Conservation (phyloP, 2,329 filamentous ascomycete genomes). For the Teratosphaeria epicoccoides region DNA sequence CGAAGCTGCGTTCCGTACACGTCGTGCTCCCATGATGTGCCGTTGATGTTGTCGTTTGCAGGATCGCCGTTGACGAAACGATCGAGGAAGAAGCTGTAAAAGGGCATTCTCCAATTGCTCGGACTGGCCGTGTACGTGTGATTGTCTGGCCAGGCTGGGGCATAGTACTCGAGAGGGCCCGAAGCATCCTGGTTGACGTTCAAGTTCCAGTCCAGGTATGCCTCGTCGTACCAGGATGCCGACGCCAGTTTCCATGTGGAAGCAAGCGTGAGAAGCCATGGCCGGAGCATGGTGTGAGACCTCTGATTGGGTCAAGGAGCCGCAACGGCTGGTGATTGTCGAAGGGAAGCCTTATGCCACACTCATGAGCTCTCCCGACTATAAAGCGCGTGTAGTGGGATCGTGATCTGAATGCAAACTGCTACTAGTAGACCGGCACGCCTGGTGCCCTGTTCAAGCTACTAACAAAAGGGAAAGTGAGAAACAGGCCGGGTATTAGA, state of each 20-base stretch:
- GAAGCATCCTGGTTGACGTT: conserved; percentile 49
- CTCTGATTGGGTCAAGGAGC: conserved; percentile 5
- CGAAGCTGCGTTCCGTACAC: conserved; percentile 49
- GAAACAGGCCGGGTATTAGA: not conserved
- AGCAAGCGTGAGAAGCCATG: conserved; percentile 14
- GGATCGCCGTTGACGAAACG: conserved; percentile 56
- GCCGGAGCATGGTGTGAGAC: conserved; percentile 14
- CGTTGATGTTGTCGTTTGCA: conserved; percentile 51
- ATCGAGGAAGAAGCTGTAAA: conserved; percentile 56
- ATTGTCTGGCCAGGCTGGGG: conserved; percentile 34
- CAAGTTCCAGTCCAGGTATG: conserved; percentile 46
- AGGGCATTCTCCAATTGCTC: conserved; percentile 53
- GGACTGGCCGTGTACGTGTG: conserved; percentile 47
- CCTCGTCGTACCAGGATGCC: conserved; percentile 37
- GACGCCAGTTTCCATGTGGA: conserved; percentile 12
- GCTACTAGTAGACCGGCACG: not conserved
- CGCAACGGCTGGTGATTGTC: conserved; percentile 4
- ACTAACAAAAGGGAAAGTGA: not conserved
- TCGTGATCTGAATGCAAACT: not conserved
- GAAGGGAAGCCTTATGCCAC: conserved; percentile 7
- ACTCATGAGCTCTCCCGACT: conserved; percentile 6
- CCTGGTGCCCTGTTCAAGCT: not conserved
- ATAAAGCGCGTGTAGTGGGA: not conserved
- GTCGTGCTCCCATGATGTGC: conserved; percentile 51
- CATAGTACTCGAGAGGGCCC: conserved; percentile 47